These are phyloP conservation scores for Prunus armeniaca DNA, from an alignment of 306 rosid species.

Conservation along the genomic window DNA sequence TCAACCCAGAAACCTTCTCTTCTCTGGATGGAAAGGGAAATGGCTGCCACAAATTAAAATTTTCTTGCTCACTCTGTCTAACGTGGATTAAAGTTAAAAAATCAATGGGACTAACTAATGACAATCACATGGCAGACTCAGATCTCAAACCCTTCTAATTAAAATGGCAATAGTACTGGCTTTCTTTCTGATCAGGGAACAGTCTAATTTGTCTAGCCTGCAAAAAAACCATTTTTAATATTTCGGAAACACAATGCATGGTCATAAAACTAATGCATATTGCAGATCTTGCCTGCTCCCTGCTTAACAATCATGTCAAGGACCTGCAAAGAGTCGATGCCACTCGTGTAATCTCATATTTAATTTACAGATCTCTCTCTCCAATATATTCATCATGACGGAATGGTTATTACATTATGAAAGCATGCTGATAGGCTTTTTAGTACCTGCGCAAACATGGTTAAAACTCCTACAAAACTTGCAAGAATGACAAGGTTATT, in stretches of 20 bases:
- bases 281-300: slow-evolving; percentile 2
- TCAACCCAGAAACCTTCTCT: not conserved
- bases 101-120: not conserved
- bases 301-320: not conserved
- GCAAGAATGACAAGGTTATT: too few relatives aligned
- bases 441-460: too few relatives aligned
- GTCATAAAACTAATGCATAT: not conserved
- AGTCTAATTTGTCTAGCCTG: too few relatives aligned
- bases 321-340: not conserved
- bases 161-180: not conserved
- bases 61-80: not conserved
- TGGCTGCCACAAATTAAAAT: not conserved
- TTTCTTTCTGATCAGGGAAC: not conserved
- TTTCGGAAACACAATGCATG: not conserved
- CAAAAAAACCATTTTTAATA: too few relatives aligned
- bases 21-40: not conserved
- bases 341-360: not conserved
- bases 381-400: not conserved
- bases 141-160: too few relatives aligned
- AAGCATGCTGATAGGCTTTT: too few relatives aligned
- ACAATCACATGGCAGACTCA: not conserved
- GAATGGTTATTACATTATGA: not conserved
- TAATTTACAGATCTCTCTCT: not conserved
- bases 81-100: not conserved
- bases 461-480: too few relatives aligned